Conservation (phyloP, 306 rosid species). For the Prunus mongolica region DNA sequence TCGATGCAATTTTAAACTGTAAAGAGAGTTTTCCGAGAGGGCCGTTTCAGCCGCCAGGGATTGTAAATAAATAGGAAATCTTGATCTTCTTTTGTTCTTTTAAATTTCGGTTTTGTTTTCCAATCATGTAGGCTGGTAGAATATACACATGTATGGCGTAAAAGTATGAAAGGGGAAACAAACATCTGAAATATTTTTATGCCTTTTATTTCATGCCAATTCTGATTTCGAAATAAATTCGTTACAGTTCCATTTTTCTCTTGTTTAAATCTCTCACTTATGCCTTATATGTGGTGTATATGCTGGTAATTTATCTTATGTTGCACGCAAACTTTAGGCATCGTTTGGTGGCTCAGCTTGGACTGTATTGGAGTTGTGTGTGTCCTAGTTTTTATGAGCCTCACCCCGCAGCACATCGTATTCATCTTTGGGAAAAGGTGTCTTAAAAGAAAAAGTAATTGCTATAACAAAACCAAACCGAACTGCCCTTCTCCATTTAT, state of each 20-base stretch:
- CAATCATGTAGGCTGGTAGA: slow-evolving; percentile 48
- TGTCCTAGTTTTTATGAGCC: too few relatives aligned
- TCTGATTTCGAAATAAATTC: not conserved
- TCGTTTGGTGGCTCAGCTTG: too few relatives aligned
- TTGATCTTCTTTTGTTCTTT: slow-evolving; percentile 22
- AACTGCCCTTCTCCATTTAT: too few relatives aligned
- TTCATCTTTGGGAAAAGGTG: too few relatives aligned
- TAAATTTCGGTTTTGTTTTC: slow-evolving; percentile 8
- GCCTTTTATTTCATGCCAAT: slow-evolving; percentile 16
- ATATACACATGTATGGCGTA: slow-evolving; percentile 52
- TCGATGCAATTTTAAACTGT: slow-evolving; percentile 49
- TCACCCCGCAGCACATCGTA: too few relatives aligned
- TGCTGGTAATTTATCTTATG: too few relatives aligned
- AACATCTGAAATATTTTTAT: slow-evolving; percentile 26
- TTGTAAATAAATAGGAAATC: slow-evolving; percentile 72
- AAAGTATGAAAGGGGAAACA: slow-evolving; percentile 30
- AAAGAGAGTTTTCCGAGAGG: slow-evolving; percentile 30
- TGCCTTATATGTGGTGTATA: not conserved
- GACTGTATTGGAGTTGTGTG: too few relatives aligned
- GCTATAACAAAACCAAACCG: too few relatives aligned
- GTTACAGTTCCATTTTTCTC: not conserved
- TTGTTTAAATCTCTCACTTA: too few relatives aligned
- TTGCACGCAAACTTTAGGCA: too few relatives aligned
- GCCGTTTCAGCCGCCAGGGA: slow-evolving; percentile 31
- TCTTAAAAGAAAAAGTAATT: too few relatives aligned